Base-by-base conservation (phyloP, 768 basidiomycete genomes). In the Panaeolus papilionaceus region DNA sequence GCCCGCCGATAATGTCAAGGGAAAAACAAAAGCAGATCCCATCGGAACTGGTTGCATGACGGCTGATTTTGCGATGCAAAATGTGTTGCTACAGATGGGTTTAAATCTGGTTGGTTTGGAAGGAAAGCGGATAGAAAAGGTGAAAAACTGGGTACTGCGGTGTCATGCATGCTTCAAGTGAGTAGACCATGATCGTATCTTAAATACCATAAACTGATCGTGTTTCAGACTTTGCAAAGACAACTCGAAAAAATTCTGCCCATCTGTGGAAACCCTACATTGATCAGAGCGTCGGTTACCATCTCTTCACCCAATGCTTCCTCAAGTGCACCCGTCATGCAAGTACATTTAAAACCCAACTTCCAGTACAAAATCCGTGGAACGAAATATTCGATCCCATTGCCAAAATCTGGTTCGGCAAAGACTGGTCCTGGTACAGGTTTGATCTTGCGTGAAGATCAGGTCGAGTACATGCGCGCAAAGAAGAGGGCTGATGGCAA, bases 151-250 rank as follows among this genome's bases (percentile, higher is more conserved):
- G 94, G 95, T 99, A 1, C 80, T 99, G 74, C 81, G 98, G 66
- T 99, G 98, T 77, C 98, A 99, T 80, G 98, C 96, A 14, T 99
- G 98, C 79, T 99, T 96, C 87, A 98, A 98, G 98, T 99, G 74
- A 79, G 95, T 84, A 37, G 5, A 40, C 7, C 37, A 20, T 63
- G 61, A 62, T n/a, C 33, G 66, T 64, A 5, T 23, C 5, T 40
- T 4, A 47, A 61, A 65, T 7, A 11, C 64, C 64, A 33, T 61
- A 58, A 33, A 62, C 66, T 38, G 33, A 66, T 42, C 4, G 38
- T 51, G 39, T 23, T 23, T 0, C 73, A 99, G 98, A 78, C 89
- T 98, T 71, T 98, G 96, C 83, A 98, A 96, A 81, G 96, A 99
- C 79, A 84, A 89, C 23, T 91, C 93, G 9, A 95, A 95, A 77